Base-by-base conservation (phyloP, 2,329 filamentous ascomycete species). In the Lojkania enalia region DNA sequence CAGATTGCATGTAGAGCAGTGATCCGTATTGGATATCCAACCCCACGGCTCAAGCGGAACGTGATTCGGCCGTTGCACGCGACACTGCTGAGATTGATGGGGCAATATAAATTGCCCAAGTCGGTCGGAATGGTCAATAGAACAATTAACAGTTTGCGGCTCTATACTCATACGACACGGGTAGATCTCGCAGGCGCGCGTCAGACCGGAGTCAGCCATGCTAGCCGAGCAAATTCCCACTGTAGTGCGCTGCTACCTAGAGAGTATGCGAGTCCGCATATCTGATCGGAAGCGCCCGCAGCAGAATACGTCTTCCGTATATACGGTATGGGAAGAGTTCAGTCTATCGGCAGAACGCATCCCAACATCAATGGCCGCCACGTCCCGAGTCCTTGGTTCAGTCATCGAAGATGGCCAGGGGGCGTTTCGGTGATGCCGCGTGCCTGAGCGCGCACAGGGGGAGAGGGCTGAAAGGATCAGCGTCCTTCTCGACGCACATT, bases 211-310 rank as follows among this genome's bases (percentile, higher is more conserved):
- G 25, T 27, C n/a, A 27, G 25, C 25, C 25, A n/a, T n/a, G n/a
- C 7, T 27, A 7, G 25, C 25, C 30, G 7, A 33, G 15, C 9
- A 33, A 15, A 11, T 12, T 33, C 9, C 9, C 9, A 33, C 6
- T 13, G 12, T 14, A 27, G 31, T 18, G 27, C 35, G 35, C 38
- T 46, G 27, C 29, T 45, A 45, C 40, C 31, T 20, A 15, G 19
- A 23, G 40, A 9, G 23, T 38, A 18, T 19, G 19, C 19, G 21
- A 5, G 33, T 39, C 14, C 30, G 39, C 30, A 48, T 39, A 52
- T 52, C 46, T 53, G 20, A 31, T 52, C 59, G 60, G 59, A 52
- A 61, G 54, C 59, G 62, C 59, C 60, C 60, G 60, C 54, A 39
- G 46, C 43, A 52, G 44, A 40, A 15, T 7, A 38, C 41, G 51